Evolutionary conservation across 192 early-diverging fungal species (phyloP), one percentile per base, ranked within the genome.

Genomic region (Coemansia sp.): DNA sequence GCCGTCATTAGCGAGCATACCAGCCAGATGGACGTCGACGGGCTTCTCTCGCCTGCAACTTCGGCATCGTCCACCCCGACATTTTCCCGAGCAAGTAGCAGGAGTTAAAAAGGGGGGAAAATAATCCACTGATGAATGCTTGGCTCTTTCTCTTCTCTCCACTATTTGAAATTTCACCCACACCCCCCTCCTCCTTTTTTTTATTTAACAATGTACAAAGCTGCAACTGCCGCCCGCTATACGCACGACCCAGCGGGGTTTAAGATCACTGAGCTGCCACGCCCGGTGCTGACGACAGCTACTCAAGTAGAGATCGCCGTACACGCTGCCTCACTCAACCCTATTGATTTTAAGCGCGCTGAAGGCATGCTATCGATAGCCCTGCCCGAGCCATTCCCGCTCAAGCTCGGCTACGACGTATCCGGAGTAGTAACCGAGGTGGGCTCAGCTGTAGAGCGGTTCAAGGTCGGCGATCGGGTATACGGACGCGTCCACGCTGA

Each of bases 301-400:
- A 75, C 67, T 27, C 77, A 86, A 41, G 68, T 86, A 0, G 70
- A 67, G 43, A 65, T 86, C 27, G 13, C 18, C 33, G 87, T 88
- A 62, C 81, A 85, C 62, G 83, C 86, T 0, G 87, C 80, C 13
- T 78, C 85, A 22, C 63, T 88, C 44, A 88, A 88, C 84, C 86
- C 82, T 5, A 78, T 88, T 65, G 87, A 88, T 71, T 84, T 66
- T 46, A 87, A 88, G 73, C 77, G 77, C 38, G 84, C 77, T 12
- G 63, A 72, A 40, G 87, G 87, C 36, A 65, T 65, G 65, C 20
- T 88, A 7, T 67, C 77, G 24, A 49, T 82, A 15, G 11, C 75
- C 18, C 31, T 76, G 12, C 70, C 77, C 1, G 79, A 78, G 18
- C 27, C 24, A 13, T 80, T 80, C 46, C 89, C 89, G 38, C 57